phyloP scores from a whole-genome alignment of 129 eudicot species.

The Helichrysum umbraculigerum region DNA sequence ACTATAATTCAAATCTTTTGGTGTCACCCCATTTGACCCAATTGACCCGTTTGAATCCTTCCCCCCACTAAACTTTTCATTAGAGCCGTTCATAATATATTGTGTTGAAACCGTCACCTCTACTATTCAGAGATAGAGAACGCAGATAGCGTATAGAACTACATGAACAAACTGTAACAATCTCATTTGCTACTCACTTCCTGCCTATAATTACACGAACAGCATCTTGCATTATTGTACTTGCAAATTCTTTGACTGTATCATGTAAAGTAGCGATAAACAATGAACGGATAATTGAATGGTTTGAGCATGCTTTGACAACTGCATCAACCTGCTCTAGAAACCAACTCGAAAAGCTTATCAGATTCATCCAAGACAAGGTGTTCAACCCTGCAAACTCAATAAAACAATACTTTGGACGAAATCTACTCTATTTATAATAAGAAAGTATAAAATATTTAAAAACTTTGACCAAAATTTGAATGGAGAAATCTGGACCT shows the following conservation, averaged over 20 bases:
- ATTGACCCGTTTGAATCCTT: neutral
- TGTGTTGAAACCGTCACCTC: neutral
- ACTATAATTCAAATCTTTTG: neutral
- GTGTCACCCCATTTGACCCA: conserved; percentile 1
- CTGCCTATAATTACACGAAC: conserved; percentile 87
- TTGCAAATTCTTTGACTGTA: conserved; percentile 96
- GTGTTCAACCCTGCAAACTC: conserved; percentile 77
- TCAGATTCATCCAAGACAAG: conserved; percentile 98
- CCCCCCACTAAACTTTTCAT: neutral
- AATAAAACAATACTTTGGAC: conserved; percentile 20
- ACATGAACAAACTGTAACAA: neutral
- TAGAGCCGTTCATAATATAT: neutral
- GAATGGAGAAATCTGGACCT: no score
- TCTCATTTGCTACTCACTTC: conserved; percentile 53
- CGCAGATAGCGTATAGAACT: neutral
- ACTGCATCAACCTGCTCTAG: conserved; percentile 80
- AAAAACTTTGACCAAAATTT: no score
- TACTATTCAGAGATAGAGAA: neutral
- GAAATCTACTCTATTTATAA: no score
- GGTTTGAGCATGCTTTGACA: conserved; percentile 97
- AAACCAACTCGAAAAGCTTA: conserved; percentile 88
- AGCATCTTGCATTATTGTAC: conserved; percentile 98
- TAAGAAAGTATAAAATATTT: no score
- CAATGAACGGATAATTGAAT: conserved; percentile 76
- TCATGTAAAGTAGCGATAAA: conserved; percentile 98